Percentiles rank a stretch among this genome's conserved stretches.
phyloP scores from a whole-genome alignment of 2,329 filamentous ascomycete species.

The Thelonectria rubi region DNA sequence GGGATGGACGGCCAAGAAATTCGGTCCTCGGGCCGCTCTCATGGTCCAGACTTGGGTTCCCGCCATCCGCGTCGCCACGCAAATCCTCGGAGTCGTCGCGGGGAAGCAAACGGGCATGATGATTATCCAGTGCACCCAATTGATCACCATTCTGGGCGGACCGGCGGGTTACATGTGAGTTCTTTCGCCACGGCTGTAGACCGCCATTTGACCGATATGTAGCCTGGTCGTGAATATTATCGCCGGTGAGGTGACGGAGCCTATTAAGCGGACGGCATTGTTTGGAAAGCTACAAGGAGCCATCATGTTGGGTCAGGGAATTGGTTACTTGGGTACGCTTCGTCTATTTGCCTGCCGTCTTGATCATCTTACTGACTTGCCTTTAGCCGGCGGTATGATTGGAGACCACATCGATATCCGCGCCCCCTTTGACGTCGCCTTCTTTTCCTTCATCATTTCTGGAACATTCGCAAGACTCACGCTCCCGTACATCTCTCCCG shows the following conservation, averaged over 20 bases:
- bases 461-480: constrained; percentile 53
- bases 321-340: constrained; percentile 65
- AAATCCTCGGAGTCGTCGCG: constrained; percentile 70
- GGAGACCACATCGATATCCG: constrained; percentile 70
- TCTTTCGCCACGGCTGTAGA: fast-evolving
- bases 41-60: constrained; percentile 71
- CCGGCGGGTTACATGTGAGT: constrained; percentile 71
- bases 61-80: constrained; percentile 68
- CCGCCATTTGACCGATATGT: background rate
- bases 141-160: constrained; percentile 74
- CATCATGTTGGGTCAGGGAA: constrained; percentile 72
- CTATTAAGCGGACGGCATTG: constrained; percentile 67
- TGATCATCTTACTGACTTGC: constrained; percentile 20
- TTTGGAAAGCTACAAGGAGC: constrained; percentile 73
- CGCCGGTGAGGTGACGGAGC: constrained; percentile 70
- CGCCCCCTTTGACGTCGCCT: constrained; percentile 71
- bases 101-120: constrained; percentile 71
- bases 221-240: constrained; percentile 73
- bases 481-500: constrained; percentile 61
- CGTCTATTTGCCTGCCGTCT: background rate
- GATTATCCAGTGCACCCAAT: constrained; percentile 73
- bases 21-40: constrained; percentile 71
- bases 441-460: constrained; percentile 62
- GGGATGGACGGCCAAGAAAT: constrained; percentile 71
- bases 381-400: constrained; percentile 67